phyloP scores from a whole-genome alignment of 163 green algal species.

The Scenedesmus sp. region DNA sequence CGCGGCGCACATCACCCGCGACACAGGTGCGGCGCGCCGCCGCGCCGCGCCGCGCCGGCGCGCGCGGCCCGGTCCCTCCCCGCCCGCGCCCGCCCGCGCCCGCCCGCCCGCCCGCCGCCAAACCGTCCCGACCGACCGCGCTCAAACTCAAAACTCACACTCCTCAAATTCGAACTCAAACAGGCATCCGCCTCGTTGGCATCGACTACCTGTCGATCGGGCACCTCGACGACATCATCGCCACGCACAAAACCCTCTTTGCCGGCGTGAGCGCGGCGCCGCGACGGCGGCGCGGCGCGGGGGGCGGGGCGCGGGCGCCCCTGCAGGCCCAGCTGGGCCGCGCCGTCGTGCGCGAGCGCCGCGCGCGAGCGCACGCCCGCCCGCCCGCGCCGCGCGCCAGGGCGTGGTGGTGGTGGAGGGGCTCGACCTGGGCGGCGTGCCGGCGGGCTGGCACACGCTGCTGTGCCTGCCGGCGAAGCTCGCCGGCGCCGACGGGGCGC shows the following conservation, averaged over 20 bases:
- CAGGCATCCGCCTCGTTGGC: slow-evolving; percentile 47
- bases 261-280: too few relatives aligned
- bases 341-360: not conserved
- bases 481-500: slow-evolving; percentile 49
- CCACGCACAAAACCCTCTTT: slow-evolving; percentile 46
- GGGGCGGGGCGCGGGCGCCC: not conserved
- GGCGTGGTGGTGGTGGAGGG: slow-evolving; percentile 50
- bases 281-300: slow-evolving; percentile 23
- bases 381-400: slow-evolving; percentile 9
- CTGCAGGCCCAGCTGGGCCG: not conserved
- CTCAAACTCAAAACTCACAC: too few relatives aligned
- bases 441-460: slow-evolving; percentile 47
- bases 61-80: too few relatives aligned
- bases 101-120: too few relatives aligned
- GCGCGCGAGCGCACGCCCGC: not conserved
- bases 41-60: too few relatives aligned
- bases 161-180: slow-evolving; percentile 39
- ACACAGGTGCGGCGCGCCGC: too few relatives aligned
- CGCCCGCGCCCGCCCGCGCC: too few relatives aligned
- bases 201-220: slow-evolving; percentile 54
- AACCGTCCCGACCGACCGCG: too few relatives aligned
- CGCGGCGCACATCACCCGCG: not conserved
- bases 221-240: slow-evolving; percentile 40
- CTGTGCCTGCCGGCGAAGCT: slow-evolving; percentile 57
- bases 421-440: slow-evolving; percentile 40